Percentiles rank a stretch among this genome's conserved stretches.
These are phyloP conservation scores for Cymodocea nodosa DNA, from an alignment of 116 monocot species.

Conservation along the genomic window DNA sequence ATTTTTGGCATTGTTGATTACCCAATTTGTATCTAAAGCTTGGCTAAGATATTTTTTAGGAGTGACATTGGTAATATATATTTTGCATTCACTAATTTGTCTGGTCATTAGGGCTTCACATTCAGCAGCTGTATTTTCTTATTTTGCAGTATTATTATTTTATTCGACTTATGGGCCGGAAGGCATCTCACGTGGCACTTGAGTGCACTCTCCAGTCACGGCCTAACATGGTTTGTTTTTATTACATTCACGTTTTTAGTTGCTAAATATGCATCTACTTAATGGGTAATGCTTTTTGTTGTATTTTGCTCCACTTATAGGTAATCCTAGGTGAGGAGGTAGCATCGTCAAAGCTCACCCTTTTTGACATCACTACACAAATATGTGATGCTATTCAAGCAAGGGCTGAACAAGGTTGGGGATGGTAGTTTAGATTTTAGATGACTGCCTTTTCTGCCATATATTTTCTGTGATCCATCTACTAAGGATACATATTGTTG, in stretches of 20 bases:
- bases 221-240: conserved; percentile 66
- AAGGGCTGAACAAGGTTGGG: conserved; percentile 62
- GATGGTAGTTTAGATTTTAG: not conserved
- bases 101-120: not conserved
- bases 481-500: too few species aligned
- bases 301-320: conserved; percentile 21
- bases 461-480: too few species aligned
- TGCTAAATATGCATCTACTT: not conserved
- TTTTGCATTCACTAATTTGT: not conserved
- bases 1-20: too few species aligned
- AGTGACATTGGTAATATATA: too few species aligned
- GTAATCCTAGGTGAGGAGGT: conserved; percentile 85
- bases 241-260: not conserved
- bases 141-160: conserved; percentile 72
- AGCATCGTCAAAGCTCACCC: conserved; percentile 64
- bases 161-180: conserved; percentile 73
- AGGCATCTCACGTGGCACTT: conserved; percentile 80
- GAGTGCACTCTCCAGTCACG: conserved; percentile 83
- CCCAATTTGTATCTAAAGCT: too few species aligned
- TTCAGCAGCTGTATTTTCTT: not conserved
- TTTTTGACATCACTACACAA: conserved; percentile 83
- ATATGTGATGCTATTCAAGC: conserved; percentile 72
- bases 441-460: too few species aligned
- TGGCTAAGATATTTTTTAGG: too few species aligned
- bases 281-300: not conserved